Evolutionary conservation across 257 asterid genomes (phyloP).

Genomic region (Paulownia fortunei): DNA sequence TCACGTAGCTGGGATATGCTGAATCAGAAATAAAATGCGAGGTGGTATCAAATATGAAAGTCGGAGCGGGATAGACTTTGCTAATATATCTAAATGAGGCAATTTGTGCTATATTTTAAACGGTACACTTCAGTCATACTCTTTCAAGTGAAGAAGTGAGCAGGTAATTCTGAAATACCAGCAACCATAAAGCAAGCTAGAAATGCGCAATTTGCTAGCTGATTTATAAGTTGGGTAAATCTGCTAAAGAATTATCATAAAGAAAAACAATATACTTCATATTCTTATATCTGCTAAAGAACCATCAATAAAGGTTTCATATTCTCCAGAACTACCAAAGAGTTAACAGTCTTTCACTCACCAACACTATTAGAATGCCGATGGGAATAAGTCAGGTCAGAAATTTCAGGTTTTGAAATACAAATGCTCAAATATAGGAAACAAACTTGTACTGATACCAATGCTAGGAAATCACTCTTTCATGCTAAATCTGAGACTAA

Average conservation of each 20-base stretch:
- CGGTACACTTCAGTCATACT: neutral
- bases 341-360: neutral
- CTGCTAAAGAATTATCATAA: neutral
- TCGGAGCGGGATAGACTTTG: neutral
- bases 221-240: neutral
- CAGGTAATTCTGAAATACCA: neutral
- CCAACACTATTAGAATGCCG: neutral
- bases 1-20: neutral
- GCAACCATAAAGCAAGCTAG: constrained; percentile 8
- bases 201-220: neutral
- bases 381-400: neutral
- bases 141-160: neutral
- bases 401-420: neutral
- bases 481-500: neutral
- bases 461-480: constrained; percentile 10
- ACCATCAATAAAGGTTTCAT: constrained; percentile 3
- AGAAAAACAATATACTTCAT: neutral
- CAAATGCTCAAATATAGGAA: constrained; percentile 5
- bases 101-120: neutral
- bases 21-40: neutral
- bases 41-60: neutral
- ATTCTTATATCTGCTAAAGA: neutral
- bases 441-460: neutral
- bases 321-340: neutral
- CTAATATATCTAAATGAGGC: neutral